Evolutionary conservation across 78 protist genomes (phyloP).

Genomic region (Goniomonas avonlea): DNA sequence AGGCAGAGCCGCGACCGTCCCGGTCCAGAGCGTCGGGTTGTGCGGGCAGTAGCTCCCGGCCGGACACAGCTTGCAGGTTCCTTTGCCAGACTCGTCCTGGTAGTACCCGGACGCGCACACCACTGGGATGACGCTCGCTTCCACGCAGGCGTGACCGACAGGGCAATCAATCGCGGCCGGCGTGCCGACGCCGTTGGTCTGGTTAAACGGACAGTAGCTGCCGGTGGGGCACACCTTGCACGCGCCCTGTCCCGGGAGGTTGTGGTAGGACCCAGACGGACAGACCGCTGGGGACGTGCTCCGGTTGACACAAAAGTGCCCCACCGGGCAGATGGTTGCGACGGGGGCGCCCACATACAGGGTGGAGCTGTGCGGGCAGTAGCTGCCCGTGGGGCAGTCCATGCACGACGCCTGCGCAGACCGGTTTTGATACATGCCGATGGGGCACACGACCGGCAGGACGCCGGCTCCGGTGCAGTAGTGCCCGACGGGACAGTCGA

Average conservation of each 20-base stretch:
- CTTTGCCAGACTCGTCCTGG: neutral
- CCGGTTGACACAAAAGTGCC: conserved; percentile 15
- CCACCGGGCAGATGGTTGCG: neutral
- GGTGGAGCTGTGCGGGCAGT: neutral
- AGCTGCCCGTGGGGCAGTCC: neutral
- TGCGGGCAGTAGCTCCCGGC: conserved; percentile 5
- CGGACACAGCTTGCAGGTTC: conserved; percentile 5
- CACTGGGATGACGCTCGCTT: neutral
- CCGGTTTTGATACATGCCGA: neutral
- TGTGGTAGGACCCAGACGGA: neutral
- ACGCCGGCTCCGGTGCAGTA: neutral
- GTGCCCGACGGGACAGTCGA: neutral
- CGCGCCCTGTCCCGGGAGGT: neutral
- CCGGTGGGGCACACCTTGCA: neutral
- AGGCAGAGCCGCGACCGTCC: neutral
- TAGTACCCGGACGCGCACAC: conserved; percentile 1
- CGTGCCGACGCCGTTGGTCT: neutral
- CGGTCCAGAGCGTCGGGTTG: neutral
- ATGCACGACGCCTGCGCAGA: neutral
- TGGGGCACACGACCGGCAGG: neutral
- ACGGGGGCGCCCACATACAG: neutral
- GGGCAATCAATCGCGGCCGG: neutral
- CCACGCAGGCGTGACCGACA: conserved; percentile 1
- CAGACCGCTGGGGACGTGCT: neutral
- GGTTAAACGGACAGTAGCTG: neutral